Evolutionary conservation across 495 filamentous ascomycete genomes (phyloP).

Genomic region (Jackrogersella minutella): DNA sequence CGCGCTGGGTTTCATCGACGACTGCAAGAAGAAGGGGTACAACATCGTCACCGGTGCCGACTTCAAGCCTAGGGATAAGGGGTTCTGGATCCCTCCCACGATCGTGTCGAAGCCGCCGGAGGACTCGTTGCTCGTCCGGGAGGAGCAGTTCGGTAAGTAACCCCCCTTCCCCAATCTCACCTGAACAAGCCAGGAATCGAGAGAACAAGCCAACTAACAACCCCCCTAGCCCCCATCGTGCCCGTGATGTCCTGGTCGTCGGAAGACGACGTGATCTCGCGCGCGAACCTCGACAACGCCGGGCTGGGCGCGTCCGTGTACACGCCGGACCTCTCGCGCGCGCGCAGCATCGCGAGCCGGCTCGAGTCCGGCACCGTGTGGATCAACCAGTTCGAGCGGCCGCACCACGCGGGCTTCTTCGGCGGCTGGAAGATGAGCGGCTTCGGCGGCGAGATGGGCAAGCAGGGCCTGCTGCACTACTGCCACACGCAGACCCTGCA

Average conservation of each 20-base stretch:
- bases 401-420: slow-evolving; percentile 64
- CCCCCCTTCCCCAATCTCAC: neutral
- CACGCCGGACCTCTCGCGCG: slow-evolving; percentile 59
- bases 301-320: slow-evolving; percentile 68
- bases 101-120: slow-evolving; percentile 60
- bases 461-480: slow-evolving; percentile 66
- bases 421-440: slow-evolving; percentile 72
- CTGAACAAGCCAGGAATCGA: too few species aligned
- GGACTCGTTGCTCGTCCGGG: slow-evolving; percentile 51
- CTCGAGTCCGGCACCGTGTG: slow-evolving; percentile 66
- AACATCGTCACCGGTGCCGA: slow-evolving; percentile 53
- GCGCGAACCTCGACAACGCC: slow-evolving; percentile 63
- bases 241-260: slow-evolving; percentile 63
- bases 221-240: slow-evolving; percentile 63
- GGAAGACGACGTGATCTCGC: slow-evolving; percentile 65
- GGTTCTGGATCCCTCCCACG: slow-evolving; percentile 59
- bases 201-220: too few species aligned
- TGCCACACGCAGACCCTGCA: slow-evolving; percentile 63
- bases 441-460: slow-evolving; percentile 69
- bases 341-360: slow-evolving; percentile 57
- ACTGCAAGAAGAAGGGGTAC: slow-evolving; percentile 54
- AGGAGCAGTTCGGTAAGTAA: slow-evolving; percentile 59
- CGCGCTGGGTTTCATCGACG: slow-evolving; percentile 56
- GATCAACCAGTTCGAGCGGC: slow-evolving; percentile 63
- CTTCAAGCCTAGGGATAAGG: slow-evolving; percentile 44